Conservation (phyloP, 495 filamentous ascomycete genomes). For the Hypoxylon lienhwacheense region DNA sequence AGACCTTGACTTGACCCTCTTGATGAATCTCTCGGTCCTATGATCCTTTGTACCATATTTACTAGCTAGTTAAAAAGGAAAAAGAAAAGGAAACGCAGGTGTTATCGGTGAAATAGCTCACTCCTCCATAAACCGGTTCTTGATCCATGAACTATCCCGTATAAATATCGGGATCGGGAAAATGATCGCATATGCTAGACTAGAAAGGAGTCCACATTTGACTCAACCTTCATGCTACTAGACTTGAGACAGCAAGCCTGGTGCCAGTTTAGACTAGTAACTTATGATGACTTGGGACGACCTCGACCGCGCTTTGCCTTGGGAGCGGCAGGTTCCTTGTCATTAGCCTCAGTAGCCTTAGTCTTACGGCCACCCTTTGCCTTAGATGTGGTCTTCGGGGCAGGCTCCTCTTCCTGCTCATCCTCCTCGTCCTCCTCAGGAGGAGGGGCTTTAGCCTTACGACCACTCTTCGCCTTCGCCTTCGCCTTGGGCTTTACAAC, state of each 20-base stretch:
- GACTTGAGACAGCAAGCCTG: neutral
- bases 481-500: conserved; percentile 21
- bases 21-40: too few species aligned
- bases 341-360: conserved; percentile 18
- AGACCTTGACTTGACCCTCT: neutral
- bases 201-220: too few species aligned
- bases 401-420: conserved; percentile 13
- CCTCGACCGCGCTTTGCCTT: conserved; percentile 22
- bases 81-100: conserved; percentile 12
- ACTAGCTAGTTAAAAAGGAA: conserved; percentile 1
- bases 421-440: conserved; percentile 21
- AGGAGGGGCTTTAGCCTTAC: conserved; percentile 8
- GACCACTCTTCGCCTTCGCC: conserved; percentile 14
- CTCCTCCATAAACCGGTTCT: too few species aligned
- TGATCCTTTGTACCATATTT: too few species aligned
- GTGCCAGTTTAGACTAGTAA: neutral
- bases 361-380: conserved; percentile 37
- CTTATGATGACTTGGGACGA: conserved; percentile 25
- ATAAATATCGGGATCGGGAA: too few species aligned
- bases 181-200: too few species aligned
- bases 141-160: too few species aligned
- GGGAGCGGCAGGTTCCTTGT: conserved; percentile 13
- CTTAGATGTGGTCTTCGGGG: conserved; percentile 26
- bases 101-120: neutral
- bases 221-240: neutral